Evolutionary conservation across 2,329 filamentous ascomycete genomes (phyloP).

Genomic region (Sporothrix protearum): DNA sequence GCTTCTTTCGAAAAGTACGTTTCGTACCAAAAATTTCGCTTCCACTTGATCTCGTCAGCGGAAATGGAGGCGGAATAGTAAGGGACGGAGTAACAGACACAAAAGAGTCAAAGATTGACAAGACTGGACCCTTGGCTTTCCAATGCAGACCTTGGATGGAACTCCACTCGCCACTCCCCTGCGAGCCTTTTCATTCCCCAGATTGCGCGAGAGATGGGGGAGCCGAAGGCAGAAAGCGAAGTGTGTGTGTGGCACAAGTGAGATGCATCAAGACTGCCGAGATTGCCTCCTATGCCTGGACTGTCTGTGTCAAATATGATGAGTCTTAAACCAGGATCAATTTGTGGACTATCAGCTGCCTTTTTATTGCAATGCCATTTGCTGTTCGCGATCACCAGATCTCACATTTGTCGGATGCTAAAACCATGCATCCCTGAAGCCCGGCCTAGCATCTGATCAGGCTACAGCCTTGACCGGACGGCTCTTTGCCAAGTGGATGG

Average conservation of each 20-base stretch:
- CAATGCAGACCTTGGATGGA: background rate
- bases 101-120: background rate
- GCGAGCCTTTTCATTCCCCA: background rate
- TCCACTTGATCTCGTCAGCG: background rate
- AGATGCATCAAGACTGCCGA: background rate
- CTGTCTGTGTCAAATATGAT: background rate
- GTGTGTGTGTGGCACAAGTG: background rate
- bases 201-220: background rate
- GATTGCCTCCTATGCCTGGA: background rate
- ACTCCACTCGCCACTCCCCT: background rate
- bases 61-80: background rate
- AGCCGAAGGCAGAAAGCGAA: background rate
- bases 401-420: background rate
- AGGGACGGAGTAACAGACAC: background rate
- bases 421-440: background rate
- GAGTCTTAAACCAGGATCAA: background rate
- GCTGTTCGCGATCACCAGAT: background rate
- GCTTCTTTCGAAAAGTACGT: background rate
- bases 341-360: background rate
- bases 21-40: background rate
- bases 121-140: background rate
- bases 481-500: background rate
- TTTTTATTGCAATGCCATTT: background rate
- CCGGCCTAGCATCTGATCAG: background rate
- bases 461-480: background rate